These are phyloP conservation scores for Clitopilus hobsonii DNA, from an alignment of 768 basidiomycete species.

Conservation along the genomic window DNA sequence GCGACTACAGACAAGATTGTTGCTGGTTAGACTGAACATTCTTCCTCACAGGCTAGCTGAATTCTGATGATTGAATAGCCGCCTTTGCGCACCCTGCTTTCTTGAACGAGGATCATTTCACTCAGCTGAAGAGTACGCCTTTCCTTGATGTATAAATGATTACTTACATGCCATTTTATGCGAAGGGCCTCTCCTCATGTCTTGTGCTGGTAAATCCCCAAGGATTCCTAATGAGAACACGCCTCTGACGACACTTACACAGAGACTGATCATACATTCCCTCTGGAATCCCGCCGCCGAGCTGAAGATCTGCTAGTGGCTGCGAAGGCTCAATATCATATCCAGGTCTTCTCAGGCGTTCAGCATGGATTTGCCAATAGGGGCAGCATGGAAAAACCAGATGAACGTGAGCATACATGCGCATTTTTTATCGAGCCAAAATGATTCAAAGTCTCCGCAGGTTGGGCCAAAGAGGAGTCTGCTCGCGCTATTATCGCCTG, in stretches of 20 bases:
- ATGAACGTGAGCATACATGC: constrained; percentile 23
- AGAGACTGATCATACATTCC: constrained; percentile 55
- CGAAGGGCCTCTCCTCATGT: constrained; percentile 48
- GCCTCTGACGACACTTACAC: background rate
- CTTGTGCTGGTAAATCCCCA: constrained; percentile 43
- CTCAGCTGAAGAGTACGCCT: constrained; percentile 39
- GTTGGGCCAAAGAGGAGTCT: background rate
- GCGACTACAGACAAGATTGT: constrained; percentile 39
- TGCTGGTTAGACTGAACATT: constrained; percentile 32
- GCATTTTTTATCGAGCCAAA: background rate
- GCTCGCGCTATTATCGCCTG: background rate
- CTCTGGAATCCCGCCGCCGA: constrained; percentile 41
- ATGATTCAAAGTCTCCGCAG: background rate
- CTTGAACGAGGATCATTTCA: constrained; percentile 44
- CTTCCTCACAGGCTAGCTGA: background rate
- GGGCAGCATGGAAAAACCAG: constrained; percentile 36
- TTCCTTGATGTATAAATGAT: background rate
- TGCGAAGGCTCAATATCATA: constrained; percentile 45
- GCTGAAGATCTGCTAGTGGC: constrained; percentile 54
- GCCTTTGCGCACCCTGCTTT: constrained; percentile 55
- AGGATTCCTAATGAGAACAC: background rate
- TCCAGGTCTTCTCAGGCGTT: constrained; percentile 54
- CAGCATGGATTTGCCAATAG: constrained; percentile 46
- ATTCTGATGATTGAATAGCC: constrained; percentile 20
- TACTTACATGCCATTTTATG: background rate